Evolutionary conservation across 108 stramenopile genomes (phyloP), one percentile per base, ranked within the genome.

Genomic region (Fragilariopsis cylindrus): DNA sequence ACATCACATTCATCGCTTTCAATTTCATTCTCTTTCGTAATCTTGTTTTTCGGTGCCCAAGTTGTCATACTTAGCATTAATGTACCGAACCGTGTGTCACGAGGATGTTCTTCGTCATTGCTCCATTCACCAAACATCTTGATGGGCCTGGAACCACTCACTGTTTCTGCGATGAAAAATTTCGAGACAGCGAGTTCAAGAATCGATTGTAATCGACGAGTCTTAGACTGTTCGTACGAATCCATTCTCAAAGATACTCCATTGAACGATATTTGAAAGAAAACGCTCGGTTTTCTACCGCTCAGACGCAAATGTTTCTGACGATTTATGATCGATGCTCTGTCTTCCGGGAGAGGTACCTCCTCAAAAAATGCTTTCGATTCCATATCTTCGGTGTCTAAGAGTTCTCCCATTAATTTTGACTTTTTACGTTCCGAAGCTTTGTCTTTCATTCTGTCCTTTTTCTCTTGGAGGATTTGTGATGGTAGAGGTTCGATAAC

Each of bases 51-150:
- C 21, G 92, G 91, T 55, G 86, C 81, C 87, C 88, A 88, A 57
- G 91, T 92, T n/a, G 88, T 76, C 88, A 94, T 90, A 77, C 79
- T 92, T 70, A 96, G 56, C 91, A 88, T 91, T 56, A 93, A 56
- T 4, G 91, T 74, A 4, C 92, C 95, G 54, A 90, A 88, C 21
- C 74, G 79, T 40, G 83, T 69, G 71, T 93, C 91, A 54, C 92
- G 78, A 4, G 95, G 95, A 73, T 96, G 95, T 18, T 90, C 85
- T 5, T 49, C 57, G 48, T 92, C 91, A 57, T 92, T 93, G 45
- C 87, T 56, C 95, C 95, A 96, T 73, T 96, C 95, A 16, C 91
- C 91, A 56, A 92, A 41, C 81, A 93, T 84, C 65, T 96, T 96
- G 7, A 89, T 72, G 5, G 91, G 90, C 48, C 64, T 69, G 8